Conservation (phyloP, 768 basidiomycete species). For the Baorangia bicolor region DNA sequence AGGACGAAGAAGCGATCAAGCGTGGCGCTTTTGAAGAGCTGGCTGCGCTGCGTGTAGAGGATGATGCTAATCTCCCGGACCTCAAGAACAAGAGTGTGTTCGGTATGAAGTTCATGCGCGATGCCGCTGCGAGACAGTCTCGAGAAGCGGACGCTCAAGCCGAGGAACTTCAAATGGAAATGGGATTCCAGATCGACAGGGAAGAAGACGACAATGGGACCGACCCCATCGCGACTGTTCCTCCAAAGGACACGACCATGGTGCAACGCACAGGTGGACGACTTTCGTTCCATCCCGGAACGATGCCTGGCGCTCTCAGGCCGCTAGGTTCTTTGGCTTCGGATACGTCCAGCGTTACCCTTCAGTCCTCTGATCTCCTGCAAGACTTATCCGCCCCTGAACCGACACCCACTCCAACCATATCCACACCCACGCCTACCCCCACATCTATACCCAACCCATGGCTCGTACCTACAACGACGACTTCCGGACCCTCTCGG, state of each 20-base stretch:
- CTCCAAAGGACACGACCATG: slow-evolving; percentile 34
- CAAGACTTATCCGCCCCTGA: slow-evolving; percentile 30
- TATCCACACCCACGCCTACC: slow-evolving; percentile 17
- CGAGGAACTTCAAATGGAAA: slow-evolving; percentile 71
- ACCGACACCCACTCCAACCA: slow-evolving; percentile 9
- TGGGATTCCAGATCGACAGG: slow-evolving; percentile 46
- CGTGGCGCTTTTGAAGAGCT: slow-evolving; percentile 78
- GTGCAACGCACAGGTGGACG: slow-evolving; percentile 67
- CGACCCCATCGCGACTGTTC: slow-evolving; percentile 28
- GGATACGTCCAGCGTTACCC: slow-evolving; percentile 68
- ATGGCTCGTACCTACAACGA: slow-evolving; percentile 59
- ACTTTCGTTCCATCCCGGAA: slow-evolving; percentile 58
- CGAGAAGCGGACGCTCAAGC: slow-evolving; percentile 55
- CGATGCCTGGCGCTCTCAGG: slow-evolving; percentile 13
- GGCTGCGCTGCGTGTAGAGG: slow-evolving; percentile 44
- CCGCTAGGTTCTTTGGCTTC: slow-evolving; percentile 38
- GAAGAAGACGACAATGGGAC: slow-evolving; percentile 33
- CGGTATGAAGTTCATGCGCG: slow-evolving; percentile 98
- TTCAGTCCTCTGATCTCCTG: slow-evolving; percentile 56
- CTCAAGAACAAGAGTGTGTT: slow-evolving; percentile 69
- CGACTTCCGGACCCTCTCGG: slow-evolving; percentile 49
- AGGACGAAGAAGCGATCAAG: slow-evolving; percentile 52
- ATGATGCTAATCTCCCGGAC: slow-evolving; percentile 24
- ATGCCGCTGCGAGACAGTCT: slow-evolving; percentile 73
- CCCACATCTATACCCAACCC: slow-evolving; percentile 54